phyloP scores from a whole-genome alignment of 352 stramenopile genomes.

The Phytophthora pluvialis region DNA sequence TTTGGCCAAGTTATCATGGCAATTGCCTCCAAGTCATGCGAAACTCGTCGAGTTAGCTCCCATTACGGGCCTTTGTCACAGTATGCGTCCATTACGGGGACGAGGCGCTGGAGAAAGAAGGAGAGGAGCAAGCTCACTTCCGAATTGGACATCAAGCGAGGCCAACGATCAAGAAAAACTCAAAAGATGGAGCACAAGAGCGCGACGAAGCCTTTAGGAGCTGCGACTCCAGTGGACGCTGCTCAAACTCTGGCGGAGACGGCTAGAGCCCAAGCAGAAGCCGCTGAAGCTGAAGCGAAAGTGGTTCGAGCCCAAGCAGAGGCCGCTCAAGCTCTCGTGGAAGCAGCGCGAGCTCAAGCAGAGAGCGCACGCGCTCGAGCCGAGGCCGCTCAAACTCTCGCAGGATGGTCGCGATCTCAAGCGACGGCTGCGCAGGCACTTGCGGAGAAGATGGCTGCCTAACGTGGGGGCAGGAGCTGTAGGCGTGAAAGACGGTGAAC shows the following conservation, averaged over 20 bases:
- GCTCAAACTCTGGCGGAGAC: slow-evolving; percentile 24
- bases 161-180: neutral
- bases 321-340: slow-evolving; percentile 24
- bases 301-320: slow-evolving; percentile 35
- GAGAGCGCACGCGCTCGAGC: slow-evolving; percentile 26
- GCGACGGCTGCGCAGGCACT: slow-evolving; percentile 19
- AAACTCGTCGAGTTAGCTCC: neutral
- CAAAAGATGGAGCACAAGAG: slow-evolving; percentile 1
- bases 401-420: slow-evolving; percentile 23
- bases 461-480: neutral
- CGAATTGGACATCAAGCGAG: slow-evolving; percentile 5
- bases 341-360: slow-evolving; percentile 29
- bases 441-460: slow-evolving; percentile 16
- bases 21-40: neutral
- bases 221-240: slow-evolving; percentile 15
- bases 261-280: slow-evolving; percentile 30
- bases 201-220: slow-evolving; percentile 7
- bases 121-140: neutral
- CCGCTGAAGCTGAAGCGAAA: slow-evolving; percentile 28
- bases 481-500: neutral
- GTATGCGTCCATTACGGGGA: neutral
- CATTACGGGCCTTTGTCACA: neutral
- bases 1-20: neutral
- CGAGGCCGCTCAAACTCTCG: slow-evolving; percentile 22
- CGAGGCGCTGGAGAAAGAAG: neutral